phyloP scores from a whole-genome alignment of 352 stramenopile species.

The Globisporangium recalcitrans region DNA sequence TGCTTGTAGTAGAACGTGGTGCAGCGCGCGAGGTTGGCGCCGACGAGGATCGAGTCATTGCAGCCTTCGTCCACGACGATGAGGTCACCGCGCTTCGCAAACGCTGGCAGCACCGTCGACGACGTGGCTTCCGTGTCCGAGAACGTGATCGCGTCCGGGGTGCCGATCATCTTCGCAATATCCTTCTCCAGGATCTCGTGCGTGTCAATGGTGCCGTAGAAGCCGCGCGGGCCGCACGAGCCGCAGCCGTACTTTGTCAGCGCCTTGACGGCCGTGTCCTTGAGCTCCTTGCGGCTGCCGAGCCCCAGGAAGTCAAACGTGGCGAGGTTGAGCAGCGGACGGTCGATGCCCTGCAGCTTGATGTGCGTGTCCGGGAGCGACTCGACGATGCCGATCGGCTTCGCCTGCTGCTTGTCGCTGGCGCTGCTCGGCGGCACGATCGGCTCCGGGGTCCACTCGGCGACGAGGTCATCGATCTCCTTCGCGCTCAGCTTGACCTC shows the following conservation, averaged over 20 bases:
- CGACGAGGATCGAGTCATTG: conserved; percentile 92
- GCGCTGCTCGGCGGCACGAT: conserved; percentile 49
- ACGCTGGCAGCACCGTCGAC: conserved; percentile 94
- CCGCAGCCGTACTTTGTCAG: conserved; percentile 96
- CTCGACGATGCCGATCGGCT: conserved; percentile 75
- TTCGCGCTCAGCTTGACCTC: conserved; percentile 66
- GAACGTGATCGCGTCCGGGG: conserved; percentile 95
- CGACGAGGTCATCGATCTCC: conserved; percentile 89
- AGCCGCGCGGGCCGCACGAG: conserved; percentile 95
- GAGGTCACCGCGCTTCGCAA: conserved; percentile 96
- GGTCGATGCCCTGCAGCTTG: conserved; percentile 62
- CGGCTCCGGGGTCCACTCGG: conserved; percentile 87
- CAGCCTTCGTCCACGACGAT: conserved; percentile 95
- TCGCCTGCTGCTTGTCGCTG: conserved; percentile 15
- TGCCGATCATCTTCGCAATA: conserved; percentile 90
- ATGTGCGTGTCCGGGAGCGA: conserved; percentile 75
- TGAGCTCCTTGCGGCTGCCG: conserved; percentile 76
- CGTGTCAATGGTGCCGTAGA: conserved; percentile 97
- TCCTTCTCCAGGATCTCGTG: conserved; percentile 89
- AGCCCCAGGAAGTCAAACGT: conserved; percentile 97
- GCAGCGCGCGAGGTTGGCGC: conserved; percentile 91
- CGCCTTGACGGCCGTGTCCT: conserved; percentile 85
- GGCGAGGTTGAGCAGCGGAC: conserved; percentile 91
- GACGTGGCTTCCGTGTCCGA: conserved; percentile 94
- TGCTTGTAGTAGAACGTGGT: conserved; percentile 96